Percentiles rank a stretch among this genome's conserved stretches.
phyloP scores from a whole-genome alignment of 768 basidiomycete genomes.

The Albatrellus ellisii region DNA sequence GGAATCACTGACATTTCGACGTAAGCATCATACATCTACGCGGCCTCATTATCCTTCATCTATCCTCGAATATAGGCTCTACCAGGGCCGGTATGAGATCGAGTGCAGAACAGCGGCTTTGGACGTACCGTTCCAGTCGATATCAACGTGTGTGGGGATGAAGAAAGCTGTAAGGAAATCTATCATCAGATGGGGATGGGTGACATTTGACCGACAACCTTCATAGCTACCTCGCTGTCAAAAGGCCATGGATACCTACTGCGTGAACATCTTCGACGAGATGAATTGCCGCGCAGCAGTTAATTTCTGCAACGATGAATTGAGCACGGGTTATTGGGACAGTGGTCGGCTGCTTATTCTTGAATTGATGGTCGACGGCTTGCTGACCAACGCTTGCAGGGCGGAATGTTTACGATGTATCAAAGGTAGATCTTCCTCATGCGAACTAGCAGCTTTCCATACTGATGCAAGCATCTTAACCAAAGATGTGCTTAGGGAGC shows the following conservation, averaged over 20 bases:
- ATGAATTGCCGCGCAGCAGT: conserved; percentile 58
- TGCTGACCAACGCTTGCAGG: conserved; percentile 16
- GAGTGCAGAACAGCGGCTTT: conserved; percentile 38
- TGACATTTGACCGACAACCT: neutral
- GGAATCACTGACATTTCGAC: conserved; percentile 45
- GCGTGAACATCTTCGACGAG: conserved; percentile 53
- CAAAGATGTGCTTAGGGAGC: conserved; percentile 18
- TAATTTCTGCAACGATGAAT: conserved; percentile 45
- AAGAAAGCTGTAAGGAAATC: conserved; percentile 36
- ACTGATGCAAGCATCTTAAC: neutral
- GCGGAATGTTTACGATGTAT: conserved; percentile 44
- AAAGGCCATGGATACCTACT: conserved; percentile 38
- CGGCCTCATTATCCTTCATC: neutral
- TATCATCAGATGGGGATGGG: neutral
- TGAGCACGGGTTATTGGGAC: conserved; percentile 29
- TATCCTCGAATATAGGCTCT: conserved; percentile 18
- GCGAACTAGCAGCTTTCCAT: neutral
- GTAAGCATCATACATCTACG: conserved; percentile 18
- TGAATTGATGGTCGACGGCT: neutral
- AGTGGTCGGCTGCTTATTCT: conserved; percentile 18
- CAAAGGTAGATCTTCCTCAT: conserved; percentile 25
- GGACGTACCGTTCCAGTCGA: conserved; percentile 33
- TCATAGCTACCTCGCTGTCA: conserved; percentile 55
- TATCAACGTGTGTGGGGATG: conserved; percentile 39
- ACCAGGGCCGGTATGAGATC: conserved; percentile 33